A percentile compares a stretch with the other conserved stretches of the same genome.
phyloP scores from a whole-genome alignment of 106 monocot genomes.

The Dactylorhiza incarnata region DNA sequence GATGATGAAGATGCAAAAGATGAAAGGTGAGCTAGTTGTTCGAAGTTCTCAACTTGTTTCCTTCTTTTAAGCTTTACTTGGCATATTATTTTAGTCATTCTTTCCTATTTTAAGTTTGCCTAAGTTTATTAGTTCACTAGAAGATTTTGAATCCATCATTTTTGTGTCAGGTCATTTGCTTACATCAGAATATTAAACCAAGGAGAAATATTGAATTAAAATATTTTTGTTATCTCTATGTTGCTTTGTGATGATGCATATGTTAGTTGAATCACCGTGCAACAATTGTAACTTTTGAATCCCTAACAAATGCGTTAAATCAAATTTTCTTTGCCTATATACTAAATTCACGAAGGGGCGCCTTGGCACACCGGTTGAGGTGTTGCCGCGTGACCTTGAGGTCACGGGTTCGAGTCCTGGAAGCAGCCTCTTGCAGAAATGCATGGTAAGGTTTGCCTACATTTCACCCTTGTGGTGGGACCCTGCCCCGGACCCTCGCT shows the following conservation, averaged over 20 bases:
- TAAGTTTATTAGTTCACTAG: not conserved
- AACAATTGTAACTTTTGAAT: not conserved
- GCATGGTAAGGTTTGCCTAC: too few species aligned
- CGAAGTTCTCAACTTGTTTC: not conserved
- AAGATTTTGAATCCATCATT: not conserved
- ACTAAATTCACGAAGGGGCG: too few species aligned
- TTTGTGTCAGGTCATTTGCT: slow-evolving; percentile 1
- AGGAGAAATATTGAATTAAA: not conserved
- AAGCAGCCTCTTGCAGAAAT: too few species aligned
- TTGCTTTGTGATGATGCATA: not conserved
- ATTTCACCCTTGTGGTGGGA: too few species aligned
- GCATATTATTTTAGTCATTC: not conserved
- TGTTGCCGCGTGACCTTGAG: too few species aligned
- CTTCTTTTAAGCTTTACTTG: not conserved
- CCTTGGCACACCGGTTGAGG: too few species aligned
- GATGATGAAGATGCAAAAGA: slow-evolving; percentile 34
- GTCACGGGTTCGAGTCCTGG: too few species aligned
- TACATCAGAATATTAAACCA: not conserved
- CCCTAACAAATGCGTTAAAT: not conserved
- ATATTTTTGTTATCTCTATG: not conserved
- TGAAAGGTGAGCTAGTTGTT: slow-evolving; percentile 24
- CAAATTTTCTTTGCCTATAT: not conserved
- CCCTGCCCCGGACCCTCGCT: too few species aligned
- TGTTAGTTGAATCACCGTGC: not conserved
- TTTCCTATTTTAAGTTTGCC: not conserved